Evolutionary conservation across 257 asterid species (phyloP).

Genomic region (Rauvolfia tetraphylla): DNA sequence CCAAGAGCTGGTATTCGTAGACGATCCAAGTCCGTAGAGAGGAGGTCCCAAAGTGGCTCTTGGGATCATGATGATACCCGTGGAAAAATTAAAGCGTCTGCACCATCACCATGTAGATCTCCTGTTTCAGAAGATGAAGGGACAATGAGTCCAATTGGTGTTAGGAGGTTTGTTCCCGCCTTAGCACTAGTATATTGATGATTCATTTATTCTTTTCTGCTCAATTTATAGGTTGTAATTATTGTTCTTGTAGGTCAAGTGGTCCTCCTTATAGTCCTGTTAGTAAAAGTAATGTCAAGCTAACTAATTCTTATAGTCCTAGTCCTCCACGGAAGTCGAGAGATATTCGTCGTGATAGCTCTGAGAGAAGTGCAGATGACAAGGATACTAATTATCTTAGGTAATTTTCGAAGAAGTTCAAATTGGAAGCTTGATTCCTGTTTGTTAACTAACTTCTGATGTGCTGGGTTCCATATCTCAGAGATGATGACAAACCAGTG

Average conservation of each 20-base stretch:
- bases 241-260: slow-evolving; percentile 40
- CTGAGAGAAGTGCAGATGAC: slow-evolving; percentile 40
- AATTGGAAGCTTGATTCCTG: background rate
- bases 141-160: slow-evolving; percentile 39
- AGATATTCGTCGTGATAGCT: slow-evolving; percentile 39
- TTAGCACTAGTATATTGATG: background rate
- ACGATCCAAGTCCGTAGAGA: slow-evolving; percentile 36
- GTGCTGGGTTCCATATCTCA: slow-evolving; percentile 11
- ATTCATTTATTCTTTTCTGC: background rate
- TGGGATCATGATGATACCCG: slow-evolving; percentile 36
- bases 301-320: slow-evolving; percentile 33
- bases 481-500: slow-evolving; percentile 41
- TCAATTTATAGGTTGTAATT: slow-evolving; percentile 4
- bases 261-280: slow-evolving; percentile 39
- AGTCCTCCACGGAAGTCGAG: slow-evolving; percentile 33
- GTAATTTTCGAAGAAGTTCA: slow-evolving; percentile 20
- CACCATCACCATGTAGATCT: slow-evolving; percentile 40
- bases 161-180: slow-evolving; percentile 36
- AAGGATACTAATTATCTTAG: slow-evolving; percentile 34
- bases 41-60: slow-evolving; percentile 50
- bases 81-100: slow-evolving; percentile 30
- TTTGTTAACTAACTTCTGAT: background rate
- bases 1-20: slow-evolving; percentile 34
- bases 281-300: slow-evolving; percentile 33
- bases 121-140: slow-evolving; percentile 46